Base-by-base conservation (phyloP, 371 early-diverging fungal species). In the Mucor indicus region DNA sequence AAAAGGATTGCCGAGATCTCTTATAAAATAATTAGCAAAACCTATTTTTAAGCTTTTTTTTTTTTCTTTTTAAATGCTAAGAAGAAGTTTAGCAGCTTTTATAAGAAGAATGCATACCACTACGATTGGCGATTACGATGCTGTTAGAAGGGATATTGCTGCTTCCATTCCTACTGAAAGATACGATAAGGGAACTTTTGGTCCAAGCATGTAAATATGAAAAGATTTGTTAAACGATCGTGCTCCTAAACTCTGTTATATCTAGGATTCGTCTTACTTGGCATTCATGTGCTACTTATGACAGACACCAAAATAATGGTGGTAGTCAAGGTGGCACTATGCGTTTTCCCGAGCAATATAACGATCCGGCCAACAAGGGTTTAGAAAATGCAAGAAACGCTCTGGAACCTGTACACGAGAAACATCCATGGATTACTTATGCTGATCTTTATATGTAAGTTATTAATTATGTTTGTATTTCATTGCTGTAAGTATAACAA, bases 311-410 rank as follows among this genome's bases (percentile, higher is more conserved):
- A 37, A 60, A 66, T 36, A 79, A 83, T 22, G 92, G 92, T 25
- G 92, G 92, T 16, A 81, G 85, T 35, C 75, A 83, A 59, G 92
- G 91, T 50, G 87, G 80, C 13, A 89, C 88, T 48, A 91, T 91
- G 85, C 73, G 79, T 21, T 71, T 69, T 55, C 40, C 53, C 21
- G 64, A 82, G 22, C 91, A 90, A 66, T 64, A 85, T 19, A 47
- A 54, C 30, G 79, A 88, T 65, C 81, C 78, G 42, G 90, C 87
- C 53, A 91, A 91, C 55, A 80, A 80, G 31, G 92, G 92, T 16
- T 67, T 91, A 15, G 71, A 83, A n/a, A 67, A 72, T 12, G 88
- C 89, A 17, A 80, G 90, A 32, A 50, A 53, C 12, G 62, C 79
- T 33, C 75, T 89, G 11, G 87, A 90, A 57, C 77, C 80, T 29